phyloP scores from a whole-genome alignment of 2,329 filamentous ascomycete species.

The Fusarium sp. region DNA sequence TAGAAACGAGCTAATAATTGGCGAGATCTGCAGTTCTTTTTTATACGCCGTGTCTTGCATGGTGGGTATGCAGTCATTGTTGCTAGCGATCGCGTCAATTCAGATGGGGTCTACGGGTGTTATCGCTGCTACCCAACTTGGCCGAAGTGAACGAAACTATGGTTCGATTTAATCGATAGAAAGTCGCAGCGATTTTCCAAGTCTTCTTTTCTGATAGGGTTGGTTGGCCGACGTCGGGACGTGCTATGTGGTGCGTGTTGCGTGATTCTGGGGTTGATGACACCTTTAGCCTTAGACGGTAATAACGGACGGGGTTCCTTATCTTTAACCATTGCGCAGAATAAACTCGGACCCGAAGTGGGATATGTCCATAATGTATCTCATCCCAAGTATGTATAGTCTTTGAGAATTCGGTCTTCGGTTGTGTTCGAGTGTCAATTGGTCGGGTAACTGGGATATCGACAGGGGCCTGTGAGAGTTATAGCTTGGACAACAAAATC shows the following conservation, averaged over 20 bases:
- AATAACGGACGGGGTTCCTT: neutral
- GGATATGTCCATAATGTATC: neutral
- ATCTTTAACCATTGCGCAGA: neutral
- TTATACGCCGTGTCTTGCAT: neutral
- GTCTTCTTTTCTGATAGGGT: neutral
- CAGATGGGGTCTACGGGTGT: neutral
- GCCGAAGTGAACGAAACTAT: neutral
- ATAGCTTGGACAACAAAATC: neutral
- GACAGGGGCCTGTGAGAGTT: neutral
- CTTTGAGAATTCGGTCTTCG: too few species aligned
- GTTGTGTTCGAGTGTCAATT: neutral
- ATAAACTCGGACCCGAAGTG: neutral
- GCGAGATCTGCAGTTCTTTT: neutral
- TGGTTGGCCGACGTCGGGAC: constrained; percentile 8
- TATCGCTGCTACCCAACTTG: neutral
- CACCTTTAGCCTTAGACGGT: constrained; percentile 4
- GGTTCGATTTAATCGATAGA: neutral
- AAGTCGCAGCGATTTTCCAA: neutral
- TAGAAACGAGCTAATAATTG: neutral
- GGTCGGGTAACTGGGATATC: accelerated
- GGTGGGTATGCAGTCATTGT: constrained; percentile 30
- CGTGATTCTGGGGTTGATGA: constrained; percentile 20
- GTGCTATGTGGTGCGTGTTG: constrained; percentile 7
- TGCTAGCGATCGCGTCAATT: constrained; percentile 38
- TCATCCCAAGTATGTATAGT: accelerated